Evolutionary conservation across 2,329 filamentous ascomycete genomes (phyloP), one percentile per base, ranked within the genome.

Genomic region (Xylaria hypoxylon): DNA sequence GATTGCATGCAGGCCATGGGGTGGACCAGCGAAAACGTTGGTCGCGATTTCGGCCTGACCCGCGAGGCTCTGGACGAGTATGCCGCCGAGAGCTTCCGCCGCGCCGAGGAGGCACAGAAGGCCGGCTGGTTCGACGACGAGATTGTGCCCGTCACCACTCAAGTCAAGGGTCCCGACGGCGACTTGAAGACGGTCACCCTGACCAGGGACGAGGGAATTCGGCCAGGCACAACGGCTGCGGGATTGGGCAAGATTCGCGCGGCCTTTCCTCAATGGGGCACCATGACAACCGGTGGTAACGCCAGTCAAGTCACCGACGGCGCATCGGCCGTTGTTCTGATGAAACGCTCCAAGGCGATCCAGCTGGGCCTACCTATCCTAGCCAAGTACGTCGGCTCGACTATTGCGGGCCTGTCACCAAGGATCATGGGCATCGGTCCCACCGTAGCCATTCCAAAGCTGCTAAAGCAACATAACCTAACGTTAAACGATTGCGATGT

Each of bases 1-100:
- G 95, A 98, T 82, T 96, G 94, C 85, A 88, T 95, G 88, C 88
- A 94, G 85, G 92, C 95, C 72, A 99, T 99, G 96, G 96, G 96
- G 24, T 96, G 97, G 88, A 99, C 96, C 2, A 95, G 91, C 66
- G 96, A 99, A 84, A 98, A 98, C 78, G 94, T 99, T 31, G 93
- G 91, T 74, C 89, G 89, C 55, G 96, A 98, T 82, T 98, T 98
- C 80, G 88, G 91, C 77, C 90, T 99, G 77, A 82, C 88, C 2
- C 88, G 96, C 68, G 89, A 94, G 77, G 82, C 83, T 78, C 92
- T 98, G 82, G 96, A 99, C 80, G 84, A 86, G 71, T 98, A 90
- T 79, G 93, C 96, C 0, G 92, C 92, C 10, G 93, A 96, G 83
- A 94, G 90, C 51, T 99, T 94, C 84, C 87, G 90, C 71, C 87